Evolutionary conservation across 2,329 filamentous ascomycete species (phyloP).

Genomic region (Ophiostoma sp.): DNA sequence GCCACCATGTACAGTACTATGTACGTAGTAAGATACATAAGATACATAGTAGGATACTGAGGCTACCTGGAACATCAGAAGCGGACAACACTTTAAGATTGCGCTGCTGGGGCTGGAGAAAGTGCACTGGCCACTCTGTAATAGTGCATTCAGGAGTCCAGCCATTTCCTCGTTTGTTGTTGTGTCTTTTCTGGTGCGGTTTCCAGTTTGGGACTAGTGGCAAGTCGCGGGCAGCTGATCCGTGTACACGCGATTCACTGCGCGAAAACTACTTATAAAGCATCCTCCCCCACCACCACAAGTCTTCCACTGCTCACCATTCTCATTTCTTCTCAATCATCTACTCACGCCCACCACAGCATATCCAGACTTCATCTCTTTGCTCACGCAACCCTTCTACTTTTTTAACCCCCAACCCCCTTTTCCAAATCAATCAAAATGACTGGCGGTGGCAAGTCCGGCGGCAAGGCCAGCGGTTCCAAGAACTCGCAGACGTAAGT

Average conservation of each 20-base stretch:
- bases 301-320: constrained; percentile 35
- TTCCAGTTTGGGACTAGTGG: constrained; percentile 34
- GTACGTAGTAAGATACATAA: too few relatives aligned
- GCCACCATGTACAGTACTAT: neutral
- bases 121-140: constrained; percentile 4
- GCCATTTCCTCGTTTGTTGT: constrained; percentile 21
- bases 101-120: neutral
- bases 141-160: constrained; percentile 4
- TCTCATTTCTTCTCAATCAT: constrained; percentile 38
- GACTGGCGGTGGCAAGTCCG: constrained; percentile 99
- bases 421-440: constrained; percentile 65
- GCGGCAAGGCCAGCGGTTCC: constrained; percentile 97
- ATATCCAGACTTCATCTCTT: constrained; percentile 31
- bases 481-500: constrained; percentile 99
- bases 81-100: constrained; percentile 9
- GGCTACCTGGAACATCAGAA: neutral
- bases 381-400: constrained; percentile 27
- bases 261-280: constrained; percentile 54
- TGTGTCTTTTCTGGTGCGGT: constrained; percentile 18
- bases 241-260: constrained; percentile 42
- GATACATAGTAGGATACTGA: neutral
- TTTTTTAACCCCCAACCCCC: constrained; percentile 31
- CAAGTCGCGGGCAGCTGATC: constrained; percentile 41
- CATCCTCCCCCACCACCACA: constrained; percentile 41
- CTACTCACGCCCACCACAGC: constrained; percentile 31